phyloP scores from a whole-genome alignment of 805 yeast species.

The Ogataea salicorniae region DNA sequence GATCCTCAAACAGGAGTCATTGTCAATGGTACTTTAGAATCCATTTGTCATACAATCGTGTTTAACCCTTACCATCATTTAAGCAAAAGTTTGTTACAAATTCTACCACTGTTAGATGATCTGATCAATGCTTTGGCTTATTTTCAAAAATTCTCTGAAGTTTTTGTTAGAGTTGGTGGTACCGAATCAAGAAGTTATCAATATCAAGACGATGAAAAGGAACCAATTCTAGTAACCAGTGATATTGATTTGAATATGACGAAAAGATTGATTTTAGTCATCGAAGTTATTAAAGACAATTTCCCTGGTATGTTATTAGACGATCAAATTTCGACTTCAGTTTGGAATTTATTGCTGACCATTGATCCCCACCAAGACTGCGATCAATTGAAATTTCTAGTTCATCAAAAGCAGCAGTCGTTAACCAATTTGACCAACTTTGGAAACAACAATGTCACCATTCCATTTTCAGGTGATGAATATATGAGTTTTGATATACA shows the following conservation, averaged over 20 bases:
- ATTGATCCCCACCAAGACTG: conserved; percentile 48
- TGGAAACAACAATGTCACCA: conserved; percentile 14
- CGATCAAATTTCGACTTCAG: conserved; percentile 50
- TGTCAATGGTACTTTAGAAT: conserved; percentile 57
- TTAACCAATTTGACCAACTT: conserved; percentile 35
- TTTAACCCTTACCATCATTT: conserved; percentile 40
- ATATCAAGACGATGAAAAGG: conserved; percentile 5
- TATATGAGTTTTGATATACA: conserved; percentile 54
- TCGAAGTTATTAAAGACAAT: conserved; percentile 50
- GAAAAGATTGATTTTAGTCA: conserved; percentile 47
- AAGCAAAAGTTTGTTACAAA: conserved; percentile 39
- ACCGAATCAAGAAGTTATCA: not conserved
- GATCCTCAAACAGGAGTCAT: conserved; percentile 43
- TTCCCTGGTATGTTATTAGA: conserved; percentile 71
- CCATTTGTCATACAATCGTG: conserved; percentile 69
- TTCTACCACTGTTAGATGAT: conserved; percentile 53
- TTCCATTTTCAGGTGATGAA: conserved; percentile 26
- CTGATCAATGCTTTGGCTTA: conserved; percentile 38
- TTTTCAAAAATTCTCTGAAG: conserved; percentile 32
- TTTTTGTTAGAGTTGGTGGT: not conserved
- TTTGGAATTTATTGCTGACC: conserved; percentile 47
- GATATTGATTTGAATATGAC: conserved; percentile 29
- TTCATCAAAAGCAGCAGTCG: conserved; percentile 46
- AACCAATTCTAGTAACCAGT: conserved; percentile 7
- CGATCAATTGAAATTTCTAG: conserved; percentile 44